Conservation (phyloP, 139 green algal genomes). For the Trebouxia sp. region DNA sequence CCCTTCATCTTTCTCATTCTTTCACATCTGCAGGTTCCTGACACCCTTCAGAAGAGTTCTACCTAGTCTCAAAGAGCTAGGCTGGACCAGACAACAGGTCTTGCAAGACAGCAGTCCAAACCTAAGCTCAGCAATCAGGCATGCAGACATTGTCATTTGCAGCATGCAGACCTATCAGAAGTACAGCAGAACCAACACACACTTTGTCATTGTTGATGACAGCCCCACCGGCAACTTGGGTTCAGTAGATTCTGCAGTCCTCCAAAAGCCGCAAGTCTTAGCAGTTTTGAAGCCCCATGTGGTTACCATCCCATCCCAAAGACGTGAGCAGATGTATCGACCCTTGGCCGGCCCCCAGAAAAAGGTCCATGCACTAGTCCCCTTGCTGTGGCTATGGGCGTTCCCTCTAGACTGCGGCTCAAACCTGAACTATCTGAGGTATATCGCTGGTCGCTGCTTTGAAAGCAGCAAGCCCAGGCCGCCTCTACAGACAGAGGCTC, state of each 20-base stretch:
- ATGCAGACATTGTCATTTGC: constrained; percentile 18
- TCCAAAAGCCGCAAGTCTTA: background rate
- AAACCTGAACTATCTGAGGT: constrained; percentile 5
- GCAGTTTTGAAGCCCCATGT: constrained; percentile 18
- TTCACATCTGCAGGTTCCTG: background rate
- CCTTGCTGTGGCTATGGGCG: constrained; percentile 5
- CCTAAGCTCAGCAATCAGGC: background rate
- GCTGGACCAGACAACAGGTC: background rate
- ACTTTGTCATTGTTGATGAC: constrained; percentile 16
- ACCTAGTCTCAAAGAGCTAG: background rate
- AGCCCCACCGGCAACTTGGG: background rate
- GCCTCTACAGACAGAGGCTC: too few relatives aligned
- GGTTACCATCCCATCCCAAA: background rate
- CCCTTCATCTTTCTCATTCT: background rate
- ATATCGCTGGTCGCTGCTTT: too few relatives aligned
- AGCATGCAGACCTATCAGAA: background rate
- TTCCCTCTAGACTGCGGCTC: constrained; percentile 23
- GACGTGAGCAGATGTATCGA: background rate
- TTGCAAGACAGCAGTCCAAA: background rate
- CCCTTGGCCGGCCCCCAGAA: background rate
- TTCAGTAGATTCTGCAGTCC: background rate
- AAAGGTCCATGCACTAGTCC: constrained; percentile 15
- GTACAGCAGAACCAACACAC: background rate
- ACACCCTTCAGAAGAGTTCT: constrained; percentile 11
- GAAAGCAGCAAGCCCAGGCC: too few relatives aligned